phyloP scores from a whole-genome alignment of 202 grass and related monocot genomes.

The Panicum virgatum region DNA sequence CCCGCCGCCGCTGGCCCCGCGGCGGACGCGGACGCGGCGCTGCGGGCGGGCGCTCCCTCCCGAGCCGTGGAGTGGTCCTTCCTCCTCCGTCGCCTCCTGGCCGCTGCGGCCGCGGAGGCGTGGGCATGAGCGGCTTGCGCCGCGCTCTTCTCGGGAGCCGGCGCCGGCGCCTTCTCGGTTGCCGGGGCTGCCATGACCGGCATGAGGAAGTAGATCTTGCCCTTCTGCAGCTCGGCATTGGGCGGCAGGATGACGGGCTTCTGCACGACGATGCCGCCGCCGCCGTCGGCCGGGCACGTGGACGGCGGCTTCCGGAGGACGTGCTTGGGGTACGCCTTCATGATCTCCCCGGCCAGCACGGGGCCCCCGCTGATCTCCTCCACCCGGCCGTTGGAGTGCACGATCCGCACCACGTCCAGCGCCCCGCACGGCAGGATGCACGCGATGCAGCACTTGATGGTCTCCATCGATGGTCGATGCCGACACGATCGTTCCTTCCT shows the following conservation, averaged over 20 bases:
- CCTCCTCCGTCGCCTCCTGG: slow-evolving; percentile 56
- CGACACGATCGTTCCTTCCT: too few relatives aligned
- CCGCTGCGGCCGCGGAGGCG: not conserved
- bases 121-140: not conserved
- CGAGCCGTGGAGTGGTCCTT: not conserved
- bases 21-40: not conserved
- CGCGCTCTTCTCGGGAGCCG: not conserved
- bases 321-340: slow-evolving; percentile 92
- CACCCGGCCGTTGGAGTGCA: slow-evolving; percentile 90
- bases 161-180: not conserved
- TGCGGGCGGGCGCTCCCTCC: not conserved
- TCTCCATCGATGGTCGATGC: slow-evolving; percentile 53
- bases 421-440: slow-evolving; percentile 99
- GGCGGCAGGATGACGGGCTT: slow-evolving; percentile 80
- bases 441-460: slow-evolving; percentile 94
- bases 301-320: slow-evolving; percentile 78
- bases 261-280: slow-evolving; percentile 49
- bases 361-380: slow-evolving; percentile 82
- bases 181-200: slow-evolving; percentile 43
- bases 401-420: slow-evolving; percentile 94
- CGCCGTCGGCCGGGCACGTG: slow-evolving; percentile 52
- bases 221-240: slow-evolving; percentile 83
- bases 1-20: not conserved
- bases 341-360: slow-evolving; percentile 85
- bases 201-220: slow-evolving; percentile 97